Percentiles rank a stretch among this genome's conserved stretches.
These are phyloP conservation scores for Podaxis sp. DNA, from an alignment of 768 basidiomycete genomes.

Conservation along the genomic window DNA sequence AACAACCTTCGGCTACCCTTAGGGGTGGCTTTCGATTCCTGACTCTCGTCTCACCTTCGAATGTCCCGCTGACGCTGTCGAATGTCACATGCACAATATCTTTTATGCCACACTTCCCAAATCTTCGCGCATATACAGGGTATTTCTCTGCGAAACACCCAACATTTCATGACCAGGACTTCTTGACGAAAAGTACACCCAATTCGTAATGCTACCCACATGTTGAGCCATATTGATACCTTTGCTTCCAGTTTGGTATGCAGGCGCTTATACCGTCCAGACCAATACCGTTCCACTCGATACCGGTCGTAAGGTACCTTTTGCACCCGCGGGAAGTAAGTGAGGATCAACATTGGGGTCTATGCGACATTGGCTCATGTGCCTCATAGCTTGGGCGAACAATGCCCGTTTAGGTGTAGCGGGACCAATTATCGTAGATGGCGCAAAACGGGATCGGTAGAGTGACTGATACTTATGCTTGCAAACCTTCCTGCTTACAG, in stretches of 20 bases:
- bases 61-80: slow-evolving; percentile 37
- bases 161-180: slow-evolving; percentile 42
- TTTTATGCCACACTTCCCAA: slow-evolving; percentile 52
- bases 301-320: slow-evolving; percentile 50
- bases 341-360: neutral
- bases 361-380: neutral
- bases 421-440: slow-evolving; percentile 62
- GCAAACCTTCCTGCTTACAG: neutral
- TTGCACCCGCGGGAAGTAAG: slow-evolving; percentile 43
- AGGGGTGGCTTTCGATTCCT: slow-evolving; percentile 57
- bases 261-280: slow-evolving; percentile 62
- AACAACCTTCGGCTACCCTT: slow-evolving; percentile 42
- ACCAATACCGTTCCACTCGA: slow-evolving; percentile 53
- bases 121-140: slow-evolving; percentile 49
- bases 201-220: no score
- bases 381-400: slow-evolving; percentile 47
- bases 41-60: slow-evolving; percentile 41
- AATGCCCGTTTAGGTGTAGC: slow-evolving; percentile 54
- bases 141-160: slow-evolving; percentile 53
- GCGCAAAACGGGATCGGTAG: slow-evolving; percentile 57
- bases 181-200: slow-evolving; percentile 46
- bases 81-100: slow-evolving; percentile 52
- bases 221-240: neutral
- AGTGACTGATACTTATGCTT: slow-evolving; percentile 5
- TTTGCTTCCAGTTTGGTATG: slow-evolving; percentile 47